phyloP scores from a whole-genome alignment of 305 asterid species.

The Fraxinus angustifolia region DNA sequence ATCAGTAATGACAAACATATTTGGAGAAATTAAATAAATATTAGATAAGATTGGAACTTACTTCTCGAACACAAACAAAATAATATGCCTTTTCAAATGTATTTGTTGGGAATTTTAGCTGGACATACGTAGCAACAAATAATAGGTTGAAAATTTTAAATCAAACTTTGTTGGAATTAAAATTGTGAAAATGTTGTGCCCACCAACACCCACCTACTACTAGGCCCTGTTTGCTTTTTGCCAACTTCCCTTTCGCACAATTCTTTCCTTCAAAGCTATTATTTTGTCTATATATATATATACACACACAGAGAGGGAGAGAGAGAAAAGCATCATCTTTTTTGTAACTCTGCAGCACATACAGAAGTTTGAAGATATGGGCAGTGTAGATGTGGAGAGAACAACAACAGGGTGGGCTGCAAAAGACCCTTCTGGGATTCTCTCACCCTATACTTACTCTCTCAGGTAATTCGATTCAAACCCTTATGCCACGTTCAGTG shows the following conservation, averaged over 20 bases:
- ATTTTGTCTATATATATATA: neutral
- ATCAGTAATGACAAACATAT: neutral
- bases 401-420: constrained; percentile 81
- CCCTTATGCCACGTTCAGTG: neutral
- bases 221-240: neutral
- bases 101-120: neutral
- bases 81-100: neutral
- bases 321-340: neutral
- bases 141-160: neutral
- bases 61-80: neutral
- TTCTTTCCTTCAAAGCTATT: neutral
- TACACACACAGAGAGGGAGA: too few species aligned
- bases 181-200: neutral
- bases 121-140: neutral
- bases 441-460: constrained; percentile 69
- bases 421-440: constrained; percentile 74
- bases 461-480: constrained; percentile 52
- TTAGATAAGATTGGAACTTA: neutral
- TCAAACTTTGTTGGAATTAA: neutral
- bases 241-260: neutral
- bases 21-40: neutral
- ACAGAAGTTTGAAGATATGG: constrained; percentile 29
- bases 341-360: neutral
- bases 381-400: constrained; percentile 60
- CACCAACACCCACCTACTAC: neutral